Evolutionary conservation across 768 basidiomycete genomes (phyloP).

Genomic region (Pluteus cervinus): DNA sequence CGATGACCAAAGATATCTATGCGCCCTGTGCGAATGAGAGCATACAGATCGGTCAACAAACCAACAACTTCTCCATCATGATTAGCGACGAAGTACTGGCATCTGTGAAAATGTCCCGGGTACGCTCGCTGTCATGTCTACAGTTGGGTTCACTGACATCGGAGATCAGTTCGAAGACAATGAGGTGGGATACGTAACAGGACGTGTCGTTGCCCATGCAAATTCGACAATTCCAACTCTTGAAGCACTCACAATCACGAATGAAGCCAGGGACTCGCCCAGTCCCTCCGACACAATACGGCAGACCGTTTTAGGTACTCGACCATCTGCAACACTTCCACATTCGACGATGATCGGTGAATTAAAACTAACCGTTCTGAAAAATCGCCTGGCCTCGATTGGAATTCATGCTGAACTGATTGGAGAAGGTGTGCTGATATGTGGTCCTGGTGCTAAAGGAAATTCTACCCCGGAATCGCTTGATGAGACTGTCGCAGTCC

Average conservation of each 20-base stretch:
- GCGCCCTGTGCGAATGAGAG: conserved; percentile 72
- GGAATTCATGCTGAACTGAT: conserved; percentile 89
- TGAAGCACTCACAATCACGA: conserved; percentile 50
- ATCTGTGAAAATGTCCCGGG: conserved; percentile 80
- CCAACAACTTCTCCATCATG: conserved; percentile 89
- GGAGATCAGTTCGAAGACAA: conserved; percentile 89
- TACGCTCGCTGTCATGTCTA: conserved; percentile 32
- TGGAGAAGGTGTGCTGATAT: conserved; percentile 95
- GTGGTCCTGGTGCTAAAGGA: conserved; percentile 54
- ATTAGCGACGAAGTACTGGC: conserved; percentile 84
- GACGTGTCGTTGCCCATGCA: conserved; percentile 78
- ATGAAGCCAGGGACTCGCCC: conserved; percentile 16
- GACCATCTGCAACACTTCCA: conserved; percentile 62
- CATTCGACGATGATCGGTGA: conserved; percentile 97
- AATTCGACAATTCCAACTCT: conserved; percentile 87
- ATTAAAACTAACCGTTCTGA: conserved; percentile 85
- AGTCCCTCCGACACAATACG: conserved; percentile 16
- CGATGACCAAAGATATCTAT: conserved; percentile 92
- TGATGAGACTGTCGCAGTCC: conserved; percentile 76
- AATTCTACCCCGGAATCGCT: conserved; percentile 35
- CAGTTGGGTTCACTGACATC: conserved; percentile 1
- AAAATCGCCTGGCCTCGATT: conserved; percentile 66
- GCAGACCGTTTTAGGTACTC: conserved; percentile 54
- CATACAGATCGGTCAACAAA: conserved; percentile 92
- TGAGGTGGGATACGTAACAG: conserved; percentile 89